These are phyloP conservation scores for Mycena alexandri DNA, from an alignment of 768 basidiomycete species.

Conservation along the genomic window DNA sequence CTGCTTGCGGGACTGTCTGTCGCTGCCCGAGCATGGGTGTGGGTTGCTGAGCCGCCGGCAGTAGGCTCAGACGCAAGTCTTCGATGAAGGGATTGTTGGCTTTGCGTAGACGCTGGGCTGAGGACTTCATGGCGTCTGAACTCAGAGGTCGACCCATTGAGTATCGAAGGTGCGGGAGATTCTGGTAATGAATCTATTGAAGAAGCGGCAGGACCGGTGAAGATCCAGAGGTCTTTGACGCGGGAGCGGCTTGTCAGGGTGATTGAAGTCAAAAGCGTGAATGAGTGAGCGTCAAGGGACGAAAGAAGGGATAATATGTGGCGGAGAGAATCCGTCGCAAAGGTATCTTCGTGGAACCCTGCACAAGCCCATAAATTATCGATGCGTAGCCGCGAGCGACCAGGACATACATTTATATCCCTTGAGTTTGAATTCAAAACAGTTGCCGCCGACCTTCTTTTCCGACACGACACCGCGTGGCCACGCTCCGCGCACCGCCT, in stretches of 20 bases:
- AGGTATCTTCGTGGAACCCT: conserved; percentile 87
- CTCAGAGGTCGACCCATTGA: conserved; percentile 42
- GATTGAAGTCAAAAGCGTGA: conserved; percentile 76
- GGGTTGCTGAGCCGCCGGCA: conserved; percentile 21
- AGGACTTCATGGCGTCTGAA: conserved; percentile 39
- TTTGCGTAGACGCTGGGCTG: conserved; percentile 27
- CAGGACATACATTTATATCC: conserved; percentile 78
- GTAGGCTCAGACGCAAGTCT: conserved; percentile 53
- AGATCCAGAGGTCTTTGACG: conserved; percentile 84
- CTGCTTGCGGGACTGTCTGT: conserved; percentile 45
- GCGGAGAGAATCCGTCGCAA: conserved; percentile 77
- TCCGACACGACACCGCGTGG: conserved; percentile 84
- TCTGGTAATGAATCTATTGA: conserved; percentile 48
- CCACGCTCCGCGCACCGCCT: conserved; percentile 83
- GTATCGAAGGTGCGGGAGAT: conserved; percentile 48
- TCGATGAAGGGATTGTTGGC: conserved; percentile 47
- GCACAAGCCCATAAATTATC: conserved; percentile 31
- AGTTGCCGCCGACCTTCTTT: conserved; percentile 78
- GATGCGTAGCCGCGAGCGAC: conserved; percentile 35
- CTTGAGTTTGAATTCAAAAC: conserved; percentile 85
- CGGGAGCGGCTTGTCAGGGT: conserved; percentile 80
- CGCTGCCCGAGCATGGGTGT: conserved; percentile 50
- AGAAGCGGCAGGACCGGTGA: conserved; percentile 64
- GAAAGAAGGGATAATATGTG: conserved; percentile 77
- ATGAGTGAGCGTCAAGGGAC: conserved; percentile 76